Percentiles rank a stretch among this genome's conserved stretches.
phyloP scores from a whole-genome alignment of 345 rosid species.

The Populus nigra region DNA sequence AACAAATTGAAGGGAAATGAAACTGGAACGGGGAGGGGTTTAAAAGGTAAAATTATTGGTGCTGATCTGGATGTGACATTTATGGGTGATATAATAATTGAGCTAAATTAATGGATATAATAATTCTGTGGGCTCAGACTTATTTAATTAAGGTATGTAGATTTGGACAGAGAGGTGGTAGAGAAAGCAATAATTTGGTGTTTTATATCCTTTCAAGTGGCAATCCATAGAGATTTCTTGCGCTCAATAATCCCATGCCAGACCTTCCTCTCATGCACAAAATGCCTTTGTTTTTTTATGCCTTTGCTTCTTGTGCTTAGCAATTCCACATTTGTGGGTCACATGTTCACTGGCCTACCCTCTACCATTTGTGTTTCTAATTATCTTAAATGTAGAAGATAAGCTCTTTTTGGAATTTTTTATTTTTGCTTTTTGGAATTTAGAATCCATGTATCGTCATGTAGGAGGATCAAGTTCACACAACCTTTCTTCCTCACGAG shows the following conservation, averaged over 20 bases:
- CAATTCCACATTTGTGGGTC: background rate
- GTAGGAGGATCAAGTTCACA: background rate
- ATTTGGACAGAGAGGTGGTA: background rate
- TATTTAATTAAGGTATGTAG: too few relatives aligned
- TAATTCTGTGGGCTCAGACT: background rate
- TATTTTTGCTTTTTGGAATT: background rate
- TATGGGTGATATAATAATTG: background rate
- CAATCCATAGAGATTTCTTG: background rate
- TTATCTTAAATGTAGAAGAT: background rate
- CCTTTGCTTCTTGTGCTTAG: background rate
- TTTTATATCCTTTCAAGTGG: background rate
- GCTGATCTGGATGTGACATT: background rate
- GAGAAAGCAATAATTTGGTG: background rate
- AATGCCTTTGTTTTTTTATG: background rate
- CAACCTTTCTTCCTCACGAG: background rate
- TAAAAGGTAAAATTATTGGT: background rate
- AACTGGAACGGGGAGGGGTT: background rate
- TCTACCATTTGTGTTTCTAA: background rate
- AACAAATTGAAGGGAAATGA: background rate
- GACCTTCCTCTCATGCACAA: background rate
- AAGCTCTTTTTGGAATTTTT: background rate
- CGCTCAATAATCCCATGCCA: background rate
- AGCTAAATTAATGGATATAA: background rate
- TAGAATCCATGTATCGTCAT: background rate
- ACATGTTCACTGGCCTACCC: background rate